Conservation (phyloP, 1,139 yeast genomes). For the Debaryomyces sp. region DNA sequence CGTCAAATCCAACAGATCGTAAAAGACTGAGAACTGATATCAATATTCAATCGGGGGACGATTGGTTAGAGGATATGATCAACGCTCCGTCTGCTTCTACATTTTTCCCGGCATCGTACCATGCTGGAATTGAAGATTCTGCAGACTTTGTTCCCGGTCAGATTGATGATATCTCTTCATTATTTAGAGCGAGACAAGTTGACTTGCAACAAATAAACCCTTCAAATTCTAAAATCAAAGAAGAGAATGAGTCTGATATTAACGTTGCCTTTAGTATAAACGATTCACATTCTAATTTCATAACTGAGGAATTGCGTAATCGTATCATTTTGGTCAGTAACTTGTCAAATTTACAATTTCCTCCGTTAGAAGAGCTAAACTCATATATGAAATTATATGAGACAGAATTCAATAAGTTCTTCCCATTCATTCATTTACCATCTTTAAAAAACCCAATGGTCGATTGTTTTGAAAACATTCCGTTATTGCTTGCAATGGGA, state of each 20-base stretch:
- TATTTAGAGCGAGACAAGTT: slow-evolving; percentile 62
- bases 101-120: slow-evolving; percentile 52
- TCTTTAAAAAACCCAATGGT: slow-evolving; percentile 60
- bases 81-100: slow-evolving; percentile 59
- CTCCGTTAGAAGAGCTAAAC: slow-evolving; percentile 73
- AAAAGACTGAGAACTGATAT: background rate
- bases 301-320: slow-evolving; percentile 55
- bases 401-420: slow-evolving; percentile 74
- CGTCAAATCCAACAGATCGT: background rate
- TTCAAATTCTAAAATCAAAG: background rate
- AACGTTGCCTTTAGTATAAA: slow-evolving; percentile 6
- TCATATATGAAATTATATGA: slow-evolving; percentile 71
- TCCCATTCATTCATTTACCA: slow-evolving; percentile 82
- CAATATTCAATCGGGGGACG: slow-evolving; percentile 28
- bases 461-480: slow-evolving; percentile 63
- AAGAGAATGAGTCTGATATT: slow-evolving; percentile 8
- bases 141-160: slow-evolving; percentile 18
- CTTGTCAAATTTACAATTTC: slow-evolving; percentile 59
- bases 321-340: slow-evolving; percentile 56
- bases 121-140: slow-evolving; percentile 58
- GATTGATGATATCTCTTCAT: slow-evolving; percentile 43
- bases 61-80: slow-evolving; percentile 72
- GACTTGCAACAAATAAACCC: slow-evolving; percentile 48
- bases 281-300: slow-evolving; percentile 24
- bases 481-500: slow-evolving; percentile 79